Conservation (phyloP, 768 basidiomycete species). For the Lentinula detonsa region DNA sequence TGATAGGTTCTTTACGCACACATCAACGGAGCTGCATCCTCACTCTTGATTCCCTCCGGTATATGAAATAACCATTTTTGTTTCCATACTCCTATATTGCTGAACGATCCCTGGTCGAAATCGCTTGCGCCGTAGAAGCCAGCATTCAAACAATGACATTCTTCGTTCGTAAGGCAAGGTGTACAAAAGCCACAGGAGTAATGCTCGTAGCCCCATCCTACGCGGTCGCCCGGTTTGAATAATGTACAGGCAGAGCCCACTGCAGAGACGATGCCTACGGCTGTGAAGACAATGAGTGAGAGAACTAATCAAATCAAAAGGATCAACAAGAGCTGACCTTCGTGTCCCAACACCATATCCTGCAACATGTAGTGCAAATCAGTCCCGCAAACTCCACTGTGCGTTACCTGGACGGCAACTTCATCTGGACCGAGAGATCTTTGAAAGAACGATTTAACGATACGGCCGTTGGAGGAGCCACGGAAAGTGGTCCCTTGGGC, state of each 20-base stretch:
- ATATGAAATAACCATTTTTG: constrained; percentile 24
- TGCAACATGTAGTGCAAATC: constrained; percentile 23
- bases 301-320: neutral
- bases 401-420: constrained; percentile 3
- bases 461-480: neutral
- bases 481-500: neutral
- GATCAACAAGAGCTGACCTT: constrained; percentile 15
- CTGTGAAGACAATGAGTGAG: neutral
- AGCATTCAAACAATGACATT: constrained; percentile 17
- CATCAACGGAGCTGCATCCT: constrained; percentile 27
- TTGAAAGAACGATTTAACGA: neutral
- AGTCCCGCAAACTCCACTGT: constrained; percentile 27
- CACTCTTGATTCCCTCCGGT: constrained; percentile 19
- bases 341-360: constrained; percentile 30
- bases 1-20: constrained; percentile 11
- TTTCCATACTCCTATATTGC: constrained; percentile 24
- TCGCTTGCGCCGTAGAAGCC: constrained; percentile 9
- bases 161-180: constrained; percentile 25
- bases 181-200: constrained; percentile 23
- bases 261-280: constrained; percentile 21
- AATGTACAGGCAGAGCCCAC: constrained; percentile 14
- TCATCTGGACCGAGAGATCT: constrained; percentile 1
- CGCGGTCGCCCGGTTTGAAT: constrained; percentile 21
- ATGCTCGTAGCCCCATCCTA: constrained; percentile 29
- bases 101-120: constrained; percentile 26